Evolutionary conservation across 345 rosid species (phyloP).

Genomic region (Eutrema heterophyllum): DNA sequence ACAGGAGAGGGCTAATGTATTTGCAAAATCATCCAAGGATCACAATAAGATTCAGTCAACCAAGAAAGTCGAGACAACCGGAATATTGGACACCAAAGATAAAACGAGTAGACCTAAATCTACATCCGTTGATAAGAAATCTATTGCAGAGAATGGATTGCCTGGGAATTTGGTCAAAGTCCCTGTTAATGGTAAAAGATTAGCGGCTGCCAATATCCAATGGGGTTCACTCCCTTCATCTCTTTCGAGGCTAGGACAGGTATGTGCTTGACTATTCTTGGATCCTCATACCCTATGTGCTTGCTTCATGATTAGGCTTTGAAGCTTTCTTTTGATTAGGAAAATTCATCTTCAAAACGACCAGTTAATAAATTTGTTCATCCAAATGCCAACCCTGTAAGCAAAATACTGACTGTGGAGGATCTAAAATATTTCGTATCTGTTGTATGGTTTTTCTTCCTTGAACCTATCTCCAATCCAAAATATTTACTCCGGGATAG

Average conservation of each 20-base stretch:
- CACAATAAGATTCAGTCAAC: constrained; percentile 44
- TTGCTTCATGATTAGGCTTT: neutral
- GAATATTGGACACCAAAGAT: constrained; percentile 52
- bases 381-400: neutral
- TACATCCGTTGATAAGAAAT: constrained; percentile 43
- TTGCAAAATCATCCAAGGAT: constrained; percentile 54
- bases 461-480: neutral
- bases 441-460: neutral
- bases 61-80: constrained; percentile 49
- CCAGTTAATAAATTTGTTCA: neutral
- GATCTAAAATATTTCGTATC: neutral
- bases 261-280: constrained; percentile 28
- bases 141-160: constrained; percentile 52
- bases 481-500: neutral
- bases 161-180: constrained; percentile 77
- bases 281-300: constrained; percentile 11
- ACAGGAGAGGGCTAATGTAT: constrained; percentile 53
- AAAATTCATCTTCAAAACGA: neutral
- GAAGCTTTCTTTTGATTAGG: neutral
- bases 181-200: constrained; percentile 55
- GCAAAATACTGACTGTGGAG: neutral
- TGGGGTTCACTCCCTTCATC: constrained; percentile 83
- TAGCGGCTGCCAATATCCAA: constrained; percentile 61
- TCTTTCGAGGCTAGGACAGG: constrained; percentile 90
- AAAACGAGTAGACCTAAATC: constrained; percentile 43